These are phyloP conservation scores for Claviceps sorghi DNA, from an alignment of 2,329 filamentous ascomycete genomes.

Conservation along the genomic window DNA sequence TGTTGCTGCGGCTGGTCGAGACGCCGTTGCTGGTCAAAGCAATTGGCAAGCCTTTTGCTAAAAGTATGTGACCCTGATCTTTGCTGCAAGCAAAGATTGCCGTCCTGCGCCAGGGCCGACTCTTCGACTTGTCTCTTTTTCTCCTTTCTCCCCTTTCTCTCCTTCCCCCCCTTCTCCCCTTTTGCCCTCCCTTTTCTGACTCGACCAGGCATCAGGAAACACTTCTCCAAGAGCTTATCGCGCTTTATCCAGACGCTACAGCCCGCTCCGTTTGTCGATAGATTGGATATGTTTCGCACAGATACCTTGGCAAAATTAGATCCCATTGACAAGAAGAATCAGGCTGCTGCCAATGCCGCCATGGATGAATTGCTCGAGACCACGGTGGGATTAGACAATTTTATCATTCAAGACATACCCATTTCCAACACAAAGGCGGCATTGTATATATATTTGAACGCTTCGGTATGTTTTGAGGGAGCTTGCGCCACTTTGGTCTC, in stretches of 20 bases:
- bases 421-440: slow-evolving; percentile 64
- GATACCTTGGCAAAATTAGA: slow-evolving; percentile 42
- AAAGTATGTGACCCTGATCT: slow-evolving; percentile 24
- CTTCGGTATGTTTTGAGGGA: slow-evolving; percentile 41
- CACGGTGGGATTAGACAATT: slow-evolving; percentile 38
- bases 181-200: neutral
- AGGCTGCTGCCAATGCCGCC: slow-evolving; percentile 28
- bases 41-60: slow-evolving; percentile 36
- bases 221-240: slow-evolving; percentile 34
- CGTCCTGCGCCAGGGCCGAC: too few species aligned
- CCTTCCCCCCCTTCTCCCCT: neutral
- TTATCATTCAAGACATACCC: slow-evolving; percentile 49
- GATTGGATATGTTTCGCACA: slow-evolving; percentile 43
- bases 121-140: too few species aligned
- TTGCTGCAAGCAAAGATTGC: neutral
- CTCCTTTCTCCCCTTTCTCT: neutral
- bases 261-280: slow-evolving; percentile 35
- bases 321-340: slow-evolving; percentile 37
- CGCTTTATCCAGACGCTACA: slow-evolving; percentile 45
- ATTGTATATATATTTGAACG: slow-evolving; percentile 73
- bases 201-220: slow-evolving; percentile 28
- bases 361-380: slow-evolving; percentile 46
- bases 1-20: slow-evolving; percentile 48
- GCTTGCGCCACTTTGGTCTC: neutral
- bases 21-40: slow-evolving; percentile 39